phyloP scores from a whole-genome alignment of 2,329 filamentous ascomycete species.

The Cordyceps javanica region DNA sequence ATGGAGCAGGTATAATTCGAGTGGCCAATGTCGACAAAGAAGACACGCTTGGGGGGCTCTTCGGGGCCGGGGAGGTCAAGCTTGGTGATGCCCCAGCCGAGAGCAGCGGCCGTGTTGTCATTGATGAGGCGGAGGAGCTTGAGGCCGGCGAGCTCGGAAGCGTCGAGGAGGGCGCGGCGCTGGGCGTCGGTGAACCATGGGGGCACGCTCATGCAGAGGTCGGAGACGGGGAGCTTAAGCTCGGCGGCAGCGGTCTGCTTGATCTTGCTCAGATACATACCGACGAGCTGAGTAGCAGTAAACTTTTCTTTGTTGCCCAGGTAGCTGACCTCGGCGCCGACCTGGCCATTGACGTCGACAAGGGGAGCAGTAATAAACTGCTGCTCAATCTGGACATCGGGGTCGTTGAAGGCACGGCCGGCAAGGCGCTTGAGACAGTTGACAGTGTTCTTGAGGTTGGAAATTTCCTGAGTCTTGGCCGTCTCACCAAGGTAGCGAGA shows the following conservation, averaged over 20 bases:
- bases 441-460: constrained; percentile 99
- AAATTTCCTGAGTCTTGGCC: constrained; percentile 98
- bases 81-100: constrained; percentile 98
- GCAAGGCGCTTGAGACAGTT: constrained; percentile 85
- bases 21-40: constrained; percentile 92
- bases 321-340: constrained; percentile 90
- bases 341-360: constrained; percentile 86
- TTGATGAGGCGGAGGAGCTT: constrained; percentile 94
- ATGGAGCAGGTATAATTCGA: constrained; percentile 92
- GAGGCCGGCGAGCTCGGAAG: constrained; percentile 86
- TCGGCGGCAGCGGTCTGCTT: constrained; percentile 81
- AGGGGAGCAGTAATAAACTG: constrained; percentile 81
- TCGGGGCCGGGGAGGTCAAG: constrained; percentile 81
- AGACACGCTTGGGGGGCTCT: constrained; percentile 85
- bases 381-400: constrained; percentile 90
- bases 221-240: constrained; percentile 83
- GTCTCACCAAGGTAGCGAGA: constrained; percentile 89
- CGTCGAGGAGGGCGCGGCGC: constrained; percentile 82
- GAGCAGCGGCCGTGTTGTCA: constrained; percentile 91
- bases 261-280: constrained; percentile 95
- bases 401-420: constrained; percentile 79
- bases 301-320: constrained; percentile 93
- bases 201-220: constrained; percentile 90
- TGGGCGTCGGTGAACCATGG: constrained; percentile 97
- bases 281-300: constrained; percentile 85